A percentile compares a stretch with the other conserved stretches of the same genome.
phyloP scores from a whole-genome alignment of 257 asterid genomes.

The Dorcoceras hygrometricum region DNA sequence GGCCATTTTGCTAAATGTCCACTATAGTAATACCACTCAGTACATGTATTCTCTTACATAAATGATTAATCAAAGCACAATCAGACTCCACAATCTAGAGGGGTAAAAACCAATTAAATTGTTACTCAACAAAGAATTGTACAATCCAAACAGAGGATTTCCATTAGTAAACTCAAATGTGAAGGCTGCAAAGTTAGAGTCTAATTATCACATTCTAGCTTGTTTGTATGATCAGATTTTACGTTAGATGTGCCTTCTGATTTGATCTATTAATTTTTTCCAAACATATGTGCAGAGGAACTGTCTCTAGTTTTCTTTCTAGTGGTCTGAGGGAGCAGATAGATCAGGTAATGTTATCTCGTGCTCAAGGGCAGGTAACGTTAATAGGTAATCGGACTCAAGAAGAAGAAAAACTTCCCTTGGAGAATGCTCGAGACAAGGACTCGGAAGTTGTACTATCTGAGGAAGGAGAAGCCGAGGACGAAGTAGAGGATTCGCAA shows the following conservation, averaged over 20 bases:
- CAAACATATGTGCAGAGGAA: slow-evolving; percentile 50
- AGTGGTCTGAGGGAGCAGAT: slow-evolving; percentile 62
- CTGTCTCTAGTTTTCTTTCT: slow-evolving; percentile 75
- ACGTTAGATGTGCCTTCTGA: neutral
- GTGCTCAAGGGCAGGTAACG: slow-evolving; percentile 37
- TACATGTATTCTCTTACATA: neutral
- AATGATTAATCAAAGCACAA: neutral
- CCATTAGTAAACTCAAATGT: neutral
- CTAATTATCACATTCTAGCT: neutral
- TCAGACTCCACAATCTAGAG: neutral
- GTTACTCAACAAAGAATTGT: neutral
- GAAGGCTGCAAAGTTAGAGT: neutral
- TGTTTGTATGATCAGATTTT: neutral
- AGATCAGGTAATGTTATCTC: slow-evolving; percentile 59
- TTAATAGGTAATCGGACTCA: slow-evolving; percentile 4
- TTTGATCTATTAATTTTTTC: neutral
- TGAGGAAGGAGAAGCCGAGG: slow-evolving; percentile 15
- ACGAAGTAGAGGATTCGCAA: slow-evolving; percentile 20
- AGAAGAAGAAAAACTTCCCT: slow-evolving; percentile 24
- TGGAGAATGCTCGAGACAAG: slow-evolving; percentile 21
- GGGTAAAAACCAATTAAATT: too few relatives aligned
- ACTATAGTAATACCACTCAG: neutral
- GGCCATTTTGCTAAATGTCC: neutral
- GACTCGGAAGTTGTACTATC: neutral
- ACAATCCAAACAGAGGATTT: neutral